Base-by-base conservation (phyloP, 345 rosid species). In the Odontarrhena argentea region DNA sequence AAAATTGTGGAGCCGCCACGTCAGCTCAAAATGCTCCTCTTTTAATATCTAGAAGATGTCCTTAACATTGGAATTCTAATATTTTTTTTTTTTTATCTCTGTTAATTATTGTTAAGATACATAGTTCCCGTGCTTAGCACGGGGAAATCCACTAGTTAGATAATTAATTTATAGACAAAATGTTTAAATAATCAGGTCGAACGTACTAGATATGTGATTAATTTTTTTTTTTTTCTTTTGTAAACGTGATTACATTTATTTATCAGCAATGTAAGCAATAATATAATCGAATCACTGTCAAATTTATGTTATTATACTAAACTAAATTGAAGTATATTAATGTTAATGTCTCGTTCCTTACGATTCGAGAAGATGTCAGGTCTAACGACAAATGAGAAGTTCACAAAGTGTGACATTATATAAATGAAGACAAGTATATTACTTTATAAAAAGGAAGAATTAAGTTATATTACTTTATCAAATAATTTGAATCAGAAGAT, bases 321-420 rank as follows among this genome's bases (percentile, higher is more conserved):
- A 25, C 11, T 38, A 37, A 15, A 28, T 9, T 15, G 26, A 46
- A 54, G 3, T 55, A 71, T 40, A 46, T 46, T 47, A 18, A 55
- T 26, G 52, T 55, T 55, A 48, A 14, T 70, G 55, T 44, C 30
- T 28, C 47, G 44, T 63, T 64, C 24, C 70, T 37, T 63, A 40
- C 46, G 11, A 40, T 3, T 51, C 45, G 48, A 56, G 46, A 71
- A 47, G 24, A 30, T 47, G 65, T 64, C 51, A 32, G 64, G 76
- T 30, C 34, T 38, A 48, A 38, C 42, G 55, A 71, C 70, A 40
- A 64, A 55, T 63, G 24, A 40, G 44, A 63, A 64, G 34, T 51
- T 44, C 67, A 60, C 55, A 73, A 66, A 66, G 49, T 35, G 72
- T 24, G 22, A 66, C 11, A 43, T 44, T 58, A 50, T 52, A 61